Percentiles rank a stretch among this genome's conserved stretches.
Conservation (phyloP, 371 early-diverging fungal species). For the Mortierella sp. region DNA sequence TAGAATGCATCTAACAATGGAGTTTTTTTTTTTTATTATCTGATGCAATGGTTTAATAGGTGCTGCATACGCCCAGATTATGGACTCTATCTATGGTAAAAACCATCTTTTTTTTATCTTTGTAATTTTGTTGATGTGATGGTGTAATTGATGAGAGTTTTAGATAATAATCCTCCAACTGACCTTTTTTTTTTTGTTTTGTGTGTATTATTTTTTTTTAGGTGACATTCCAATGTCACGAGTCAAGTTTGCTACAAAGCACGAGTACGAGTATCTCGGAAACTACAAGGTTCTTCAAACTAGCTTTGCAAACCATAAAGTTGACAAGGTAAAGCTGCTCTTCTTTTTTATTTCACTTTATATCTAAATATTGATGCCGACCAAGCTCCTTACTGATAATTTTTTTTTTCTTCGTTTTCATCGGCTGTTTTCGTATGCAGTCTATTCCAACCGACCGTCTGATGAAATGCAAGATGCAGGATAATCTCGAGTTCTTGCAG, state of each 20-base stretch:
- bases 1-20: background rate
- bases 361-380: too few relatives aligned
- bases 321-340: conserved; percentile 62
- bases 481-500: conserved; percentile 96
- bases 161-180: background rate
- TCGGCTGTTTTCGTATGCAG: conserved; percentile 39
- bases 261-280: conserved; percentile 84
- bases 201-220: conserved; percentile 21
- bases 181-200: background rate
- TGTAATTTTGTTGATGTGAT: background rate
- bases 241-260: conserved; percentile 84
- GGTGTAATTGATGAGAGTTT: too few relatives aligned
- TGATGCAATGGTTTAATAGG: conserved; percentile 52
- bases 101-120: background rate
- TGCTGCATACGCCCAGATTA: conserved; percentile 84
- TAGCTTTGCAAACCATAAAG: conserved; percentile 72
- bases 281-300: conserved; percentile 88
- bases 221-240: conserved; percentile 75
- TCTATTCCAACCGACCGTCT: conserved; percentile 88
- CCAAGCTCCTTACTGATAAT: background rate
- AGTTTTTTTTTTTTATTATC: background rate
- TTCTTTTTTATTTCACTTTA: background rate
- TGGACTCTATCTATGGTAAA: conserved; percentile 82
- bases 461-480: conserved; percentile 95
- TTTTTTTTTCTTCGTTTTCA: background rate